A percentile compares a stretch with the other conserved stretches of the same genome.
These are phyloP conservation scores for Erythrobasidium yunnanense DNA, from an alignment of 768 basidiomycete species.

Conservation along the genomic window DNA sequence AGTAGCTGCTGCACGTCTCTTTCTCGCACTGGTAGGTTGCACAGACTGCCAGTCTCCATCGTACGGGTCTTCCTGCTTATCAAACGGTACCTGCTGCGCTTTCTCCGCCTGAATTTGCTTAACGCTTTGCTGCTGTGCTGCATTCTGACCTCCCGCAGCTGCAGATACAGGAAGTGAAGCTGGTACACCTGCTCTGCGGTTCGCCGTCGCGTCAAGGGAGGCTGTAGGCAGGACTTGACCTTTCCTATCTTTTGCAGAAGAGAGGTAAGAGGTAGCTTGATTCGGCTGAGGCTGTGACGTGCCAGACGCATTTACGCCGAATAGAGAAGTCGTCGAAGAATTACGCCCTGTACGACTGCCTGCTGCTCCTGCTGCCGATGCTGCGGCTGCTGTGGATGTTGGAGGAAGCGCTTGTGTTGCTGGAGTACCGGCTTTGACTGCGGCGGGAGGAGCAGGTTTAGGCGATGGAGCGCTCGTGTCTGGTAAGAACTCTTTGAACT, in stretches of 20 bases:
- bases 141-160: neutral
- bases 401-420: neutral
- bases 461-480: constrained; percentile 26
- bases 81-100: too few relatives aligned
- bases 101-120: too few relatives aligned
- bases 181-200: neutral
- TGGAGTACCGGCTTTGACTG: neutral
- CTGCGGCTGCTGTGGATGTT: neutral
- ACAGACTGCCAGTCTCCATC: constrained; percentile 17
- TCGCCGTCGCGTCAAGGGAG: constrained; percentile 15
- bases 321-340: constrained; percentile 9
- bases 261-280: constrained; percentile 4
- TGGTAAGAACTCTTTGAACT: constrained; percentile 40
- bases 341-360: neutral
- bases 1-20: neutral
- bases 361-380: neutral
- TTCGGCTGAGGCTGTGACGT: constrained; percentile 7
- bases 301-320: constrained; percentile 14
- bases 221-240: neutral
- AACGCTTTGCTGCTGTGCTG: neutral
- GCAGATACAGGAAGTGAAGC: neutral
- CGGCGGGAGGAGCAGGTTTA: neutral
- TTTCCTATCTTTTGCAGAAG: constrained; percentile 2
- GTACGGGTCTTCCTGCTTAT: neutral
- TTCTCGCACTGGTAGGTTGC: neutral